Evolutionary conservation across 2,329 filamentous ascomycete genomes (phyloP).

Genomic region (Fusarium kyushuense): DNA sequence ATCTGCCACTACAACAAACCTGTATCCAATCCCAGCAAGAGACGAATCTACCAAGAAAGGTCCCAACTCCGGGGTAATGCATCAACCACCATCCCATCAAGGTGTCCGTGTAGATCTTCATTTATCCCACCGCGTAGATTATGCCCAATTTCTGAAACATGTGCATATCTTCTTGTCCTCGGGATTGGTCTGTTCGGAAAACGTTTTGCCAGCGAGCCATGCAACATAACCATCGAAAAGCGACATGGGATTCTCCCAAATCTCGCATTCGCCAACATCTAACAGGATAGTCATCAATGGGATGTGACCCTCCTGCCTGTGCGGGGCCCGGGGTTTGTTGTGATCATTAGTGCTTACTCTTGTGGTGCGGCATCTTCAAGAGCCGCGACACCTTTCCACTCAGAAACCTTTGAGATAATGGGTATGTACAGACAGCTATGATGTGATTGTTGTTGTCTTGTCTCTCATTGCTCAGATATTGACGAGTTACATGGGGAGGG

Average conservation of each 20-base stretch:
- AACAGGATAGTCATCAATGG: constrained; percentile 13
- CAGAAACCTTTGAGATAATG: too few relatives aligned
- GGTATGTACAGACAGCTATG: too few relatives aligned
- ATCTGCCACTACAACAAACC: background rate
- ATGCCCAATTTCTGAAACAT: constrained; percentile 22
- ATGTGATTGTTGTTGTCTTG: background rate
- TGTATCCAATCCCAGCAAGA: background rate
- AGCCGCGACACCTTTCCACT: constrained; percentile 19
- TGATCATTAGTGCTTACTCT: constrained; percentile 34
- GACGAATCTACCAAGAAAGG: constrained; percentile 2
- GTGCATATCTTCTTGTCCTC: constrained; percentile 1
- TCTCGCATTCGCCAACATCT: constrained; percentile 20
- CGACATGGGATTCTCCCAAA: constrained; percentile 22
- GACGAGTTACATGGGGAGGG: constrained; percentile 22
- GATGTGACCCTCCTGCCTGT: constrained; percentile 19
- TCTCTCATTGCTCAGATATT: constrained; percentile 19
- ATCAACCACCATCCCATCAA: background rate
- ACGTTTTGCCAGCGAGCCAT: background rate
- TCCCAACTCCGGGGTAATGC: constrained; percentile 17
- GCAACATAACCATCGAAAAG: background rate
- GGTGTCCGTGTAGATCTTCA: background rate
- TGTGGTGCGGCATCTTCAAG: constrained; percentile 1
- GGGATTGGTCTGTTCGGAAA: background rate
- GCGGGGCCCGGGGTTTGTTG: background rate
- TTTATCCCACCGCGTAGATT: background rate